phyloP scores from a whole-genome alignment of 1,139 yeast species.

The Zygosaccharomyces sapae region DNA sequence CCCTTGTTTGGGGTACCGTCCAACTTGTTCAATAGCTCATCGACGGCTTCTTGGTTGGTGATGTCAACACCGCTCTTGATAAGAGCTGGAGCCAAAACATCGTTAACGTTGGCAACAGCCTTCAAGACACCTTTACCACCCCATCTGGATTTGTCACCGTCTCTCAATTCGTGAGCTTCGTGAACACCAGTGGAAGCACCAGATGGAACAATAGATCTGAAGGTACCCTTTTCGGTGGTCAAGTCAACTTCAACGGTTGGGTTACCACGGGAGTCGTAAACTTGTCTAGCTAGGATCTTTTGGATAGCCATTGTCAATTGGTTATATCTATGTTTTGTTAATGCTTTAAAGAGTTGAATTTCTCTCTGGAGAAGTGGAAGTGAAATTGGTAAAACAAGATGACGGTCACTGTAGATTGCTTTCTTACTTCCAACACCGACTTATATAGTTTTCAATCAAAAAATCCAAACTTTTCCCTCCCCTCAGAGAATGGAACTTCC shows the following conservation, averaged over 20 bases:
- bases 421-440: background rate
- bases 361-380: background rate
- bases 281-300: constrained; percentile 83
- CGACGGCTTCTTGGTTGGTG: constrained; percentile 73
- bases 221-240: constrained; percentile 77
- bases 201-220: constrained; percentile 93
- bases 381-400: background rate
- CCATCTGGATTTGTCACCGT: constrained; percentile 91
- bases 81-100: constrained; percentile 83
- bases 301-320: constrained; percentile 46
- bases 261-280: constrained; percentile 97
- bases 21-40: constrained; percentile 67
- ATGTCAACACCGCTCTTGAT: constrained; percentile 69
- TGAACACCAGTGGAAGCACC: constrained; percentile 96
- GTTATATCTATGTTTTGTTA: constrained; percentile 8
- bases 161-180: constrained; percentile 95
- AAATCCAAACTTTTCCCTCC: background rate
- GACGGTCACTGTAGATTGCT: background rate
- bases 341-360: constrained; percentile 6
- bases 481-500: constrained; percentile 5
- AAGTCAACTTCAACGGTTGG: constrained; percentile 96
- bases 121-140: constrained; percentile 90
- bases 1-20: constrained; percentile 95
- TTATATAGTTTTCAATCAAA: constrained; percentile 6
- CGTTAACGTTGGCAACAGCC: constrained; percentile 90